Evolutionary conservation across 106 monocot genomes (phyloP).

Genomic region (Acanthochlamys bracteata): DNA sequence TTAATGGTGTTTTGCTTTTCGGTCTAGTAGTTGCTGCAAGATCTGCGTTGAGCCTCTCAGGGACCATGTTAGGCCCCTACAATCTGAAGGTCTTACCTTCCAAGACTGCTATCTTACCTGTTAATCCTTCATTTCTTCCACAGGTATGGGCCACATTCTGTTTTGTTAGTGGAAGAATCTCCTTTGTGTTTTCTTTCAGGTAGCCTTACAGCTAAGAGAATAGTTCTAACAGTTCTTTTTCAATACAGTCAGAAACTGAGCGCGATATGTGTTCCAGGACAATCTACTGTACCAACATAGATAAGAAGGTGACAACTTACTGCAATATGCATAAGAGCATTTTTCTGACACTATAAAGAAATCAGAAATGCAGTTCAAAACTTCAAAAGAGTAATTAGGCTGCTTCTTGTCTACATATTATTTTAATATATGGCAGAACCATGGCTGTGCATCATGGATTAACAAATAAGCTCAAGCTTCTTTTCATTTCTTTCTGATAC

Average conservation of each 20-base stretch:
- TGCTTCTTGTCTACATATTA: neutral
- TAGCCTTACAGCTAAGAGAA: neutral
- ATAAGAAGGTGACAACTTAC: conserved; percentile 38
- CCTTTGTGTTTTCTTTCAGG: neutral
- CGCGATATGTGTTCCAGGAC: conserved; percentile 51
- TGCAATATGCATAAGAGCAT: neutral
- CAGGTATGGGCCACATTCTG: conserved; percentile 20
- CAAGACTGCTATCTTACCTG: conserved; percentile 83
- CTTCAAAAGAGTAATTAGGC: no score
- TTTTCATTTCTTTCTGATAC: no score
- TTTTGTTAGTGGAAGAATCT: neutral
- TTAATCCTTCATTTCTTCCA: conserved; percentile 86
- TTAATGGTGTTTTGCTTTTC: neutral
- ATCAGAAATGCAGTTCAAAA: no score
- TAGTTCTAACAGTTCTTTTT: conserved; percentile 1
- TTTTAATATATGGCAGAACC: no score
- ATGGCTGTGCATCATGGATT: no score
- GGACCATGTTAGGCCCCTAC: conserved; percentile 59
- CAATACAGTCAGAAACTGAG: conserved; percentile 42
- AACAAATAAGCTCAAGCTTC: no score
- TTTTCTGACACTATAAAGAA: neutral
- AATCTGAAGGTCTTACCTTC: conserved; percentile 81
- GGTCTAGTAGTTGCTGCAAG: conserved; percentile 43
- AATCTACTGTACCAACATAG: conserved; percentile 65
- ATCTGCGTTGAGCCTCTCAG: conserved; percentile 53